phyloP scores from a whole-genome alignment of 768 basidiomycete genomes.

The Collybiopsis confluens region DNA sequence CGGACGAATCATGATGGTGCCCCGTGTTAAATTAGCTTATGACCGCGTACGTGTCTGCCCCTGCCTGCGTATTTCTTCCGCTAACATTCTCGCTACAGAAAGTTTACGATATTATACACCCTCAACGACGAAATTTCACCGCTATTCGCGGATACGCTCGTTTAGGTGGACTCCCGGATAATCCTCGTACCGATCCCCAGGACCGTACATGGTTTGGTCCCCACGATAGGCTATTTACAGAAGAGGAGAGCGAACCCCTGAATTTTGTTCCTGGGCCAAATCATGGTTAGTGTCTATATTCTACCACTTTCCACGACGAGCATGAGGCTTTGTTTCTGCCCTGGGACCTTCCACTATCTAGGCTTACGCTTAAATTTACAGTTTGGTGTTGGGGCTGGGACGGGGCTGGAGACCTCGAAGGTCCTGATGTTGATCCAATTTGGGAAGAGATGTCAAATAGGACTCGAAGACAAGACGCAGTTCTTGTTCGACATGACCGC shows the following conservation, averaged over 20 bases:
- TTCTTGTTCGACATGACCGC: constrained; percentile 70
- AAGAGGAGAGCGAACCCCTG: constrained; percentile 78
- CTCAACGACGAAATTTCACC: constrained; percentile 84
- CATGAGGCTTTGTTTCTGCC: background rate
- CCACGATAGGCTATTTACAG: constrained; percentile 89
- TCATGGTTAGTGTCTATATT: constrained; percentile 51
- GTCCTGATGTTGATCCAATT: constrained; percentile 96
- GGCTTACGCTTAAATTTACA: constrained; percentile 23
- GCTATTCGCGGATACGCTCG: constrained; percentile 91
- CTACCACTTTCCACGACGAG: background rate
- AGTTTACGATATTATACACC: constrained; percentile 95
- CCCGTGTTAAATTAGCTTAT: constrained; percentile 93
- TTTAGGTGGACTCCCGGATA: constrained; percentile 95
- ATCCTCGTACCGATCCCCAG: constrained; percentile 94
- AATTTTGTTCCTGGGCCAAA: constrained; percentile 79
- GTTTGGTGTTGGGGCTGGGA: constrained; percentile 99
- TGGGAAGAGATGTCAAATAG: constrained; percentile 85
- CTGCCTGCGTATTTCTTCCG: background rate
- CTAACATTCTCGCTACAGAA: constrained; percentile 44
- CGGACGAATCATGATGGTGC: constrained; percentile 97
- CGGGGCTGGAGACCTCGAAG: constrained; percentile 95
- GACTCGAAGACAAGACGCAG: constrained; percentile 51
- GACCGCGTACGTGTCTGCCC: constrained; percentile 57
- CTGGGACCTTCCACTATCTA: background rate
- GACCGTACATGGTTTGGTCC: constrained; percentile 98